Base-by-base conservation (phyloP, 352 stramenopile species). In the Globisporangium carolinianum region DNA sequence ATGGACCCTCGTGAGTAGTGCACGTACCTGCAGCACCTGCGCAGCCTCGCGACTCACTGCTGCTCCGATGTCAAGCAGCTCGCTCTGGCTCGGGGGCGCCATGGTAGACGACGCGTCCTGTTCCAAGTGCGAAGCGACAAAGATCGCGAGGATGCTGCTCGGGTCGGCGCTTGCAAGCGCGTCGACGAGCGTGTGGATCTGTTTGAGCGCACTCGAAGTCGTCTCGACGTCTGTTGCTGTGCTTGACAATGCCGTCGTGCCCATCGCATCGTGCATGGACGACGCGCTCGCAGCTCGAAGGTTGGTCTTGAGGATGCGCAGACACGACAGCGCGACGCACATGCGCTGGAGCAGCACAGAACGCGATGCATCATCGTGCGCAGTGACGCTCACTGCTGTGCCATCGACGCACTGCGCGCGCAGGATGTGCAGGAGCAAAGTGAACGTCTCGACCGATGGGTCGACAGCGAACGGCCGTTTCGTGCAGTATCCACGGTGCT, bases 291-390 rank as follows among this genome's bases (percentile, higher is more conserved):
- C 57, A 4, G 36, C 37, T 53, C 41, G 36, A 48, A 85, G 37
- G 58, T 85, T 85, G 0, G 73, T n/a, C 46, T 79, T 68, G 18
- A 85, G 32, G 41, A 85, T 65, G 6, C 71, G 66, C 14, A 85
- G 58, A 18, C 71, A 85, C 0, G 68, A 73, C 15, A 80, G 54
- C 0, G 61, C 42, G 15, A 81, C 46, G 42, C 49, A 58, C 60
- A 78, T 69, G 6, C 53, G 41, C 12, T 51, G 45, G 15, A 60
- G 32, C 17, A 64, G 11, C n/a, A 38, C 3, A 10, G 15, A 18
- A 7, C 37, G 45, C 32, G 35, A 52, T 10, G 32, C 35, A 0
- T 53, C 24, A 9, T 15, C 5, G 37, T 12, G n/a, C 37, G 15
- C n/a, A 7, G 51, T 43, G 6, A 12, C 39, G 39, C 3, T 10